Percentiles rank a stretch among this genome's conserved stretches.
phyloP scores from a whole-genome alignment of 805 yeast genomes.

The Teunomyces panamensis region DNA sequence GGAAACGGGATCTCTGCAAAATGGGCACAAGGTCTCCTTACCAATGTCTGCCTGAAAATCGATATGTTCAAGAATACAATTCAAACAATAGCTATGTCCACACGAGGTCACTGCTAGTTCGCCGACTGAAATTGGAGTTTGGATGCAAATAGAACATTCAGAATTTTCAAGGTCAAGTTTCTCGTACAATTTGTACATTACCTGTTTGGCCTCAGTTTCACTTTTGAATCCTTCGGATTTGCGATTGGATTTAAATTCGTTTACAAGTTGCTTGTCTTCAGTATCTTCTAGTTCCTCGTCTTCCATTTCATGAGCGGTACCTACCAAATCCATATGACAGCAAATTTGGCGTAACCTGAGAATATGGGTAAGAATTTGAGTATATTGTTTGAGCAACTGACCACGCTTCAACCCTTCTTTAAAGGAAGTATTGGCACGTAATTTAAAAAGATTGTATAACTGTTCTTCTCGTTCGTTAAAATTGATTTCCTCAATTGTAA shows the following conservation, averaged over 20 bases:
- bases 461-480: constrained; percentile 64
- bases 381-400: constrained; percentile 64
- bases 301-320: constrained; percentile 50
- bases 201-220: constrained; percentile 18
- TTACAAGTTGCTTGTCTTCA: constrained; percentile 3
- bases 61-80: constrained; percentile 72
- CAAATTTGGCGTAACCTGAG: constrained; percentile 83
- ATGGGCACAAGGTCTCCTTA: constrained; percentile 62
- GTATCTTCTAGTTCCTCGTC: constrained; percentile 28
- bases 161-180: constrained; percentile 38
- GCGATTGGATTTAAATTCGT: background rate
- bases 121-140: constrained; percentile 54
- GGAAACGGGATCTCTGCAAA: constrained; percentile 62
- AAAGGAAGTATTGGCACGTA: constrained; percentile 63
- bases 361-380: constrained; percentile 79
- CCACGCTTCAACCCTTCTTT: constrained; percentile 61
- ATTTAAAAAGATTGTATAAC: constrained; percentile 66
- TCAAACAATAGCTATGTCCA: constrained; percentile 75
- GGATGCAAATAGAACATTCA: constrained; percentile 86
- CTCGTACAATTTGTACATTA: constrained; percentile 27
- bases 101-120: constrained; percentile 69
- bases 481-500: constrained; percentile 62
- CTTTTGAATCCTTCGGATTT: constrained; percentile 15
- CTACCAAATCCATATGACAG: constrained; percentile 73
- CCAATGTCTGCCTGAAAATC: constrained; percentile 57